Conservation (phyloP, 306 rosid genomes). For the Abrus pulchellus region DNA sequence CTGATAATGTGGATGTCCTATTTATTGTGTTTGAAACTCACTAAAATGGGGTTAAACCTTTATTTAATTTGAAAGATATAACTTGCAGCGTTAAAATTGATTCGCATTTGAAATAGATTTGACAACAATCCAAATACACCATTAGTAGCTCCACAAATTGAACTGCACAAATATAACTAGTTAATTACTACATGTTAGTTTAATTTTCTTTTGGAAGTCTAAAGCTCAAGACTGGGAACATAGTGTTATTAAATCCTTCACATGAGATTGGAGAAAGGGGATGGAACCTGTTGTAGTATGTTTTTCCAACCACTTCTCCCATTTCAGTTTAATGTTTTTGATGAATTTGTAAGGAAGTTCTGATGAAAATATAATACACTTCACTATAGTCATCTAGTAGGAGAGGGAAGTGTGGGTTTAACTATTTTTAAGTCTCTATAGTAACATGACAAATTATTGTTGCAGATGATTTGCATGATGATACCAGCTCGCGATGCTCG, state of each 20-base stretch:
- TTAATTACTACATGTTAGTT: not conserved
- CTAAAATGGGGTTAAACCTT: too few relatives aligned
- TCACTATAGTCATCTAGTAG: conserved; percentile 5
- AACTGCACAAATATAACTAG: not conserved
- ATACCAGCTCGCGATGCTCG: conserved; percentile 78
- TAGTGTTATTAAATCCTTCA: conserved; percentile 10
- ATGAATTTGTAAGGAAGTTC: conserved; percentile 8
- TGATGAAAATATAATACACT: not conserved
- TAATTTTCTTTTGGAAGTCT: conserved; percentile 2
- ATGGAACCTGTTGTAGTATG: not conserved
- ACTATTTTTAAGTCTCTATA: conserved; percentile 34
- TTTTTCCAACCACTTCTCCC: not conserved
- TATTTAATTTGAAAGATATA: too few relatives aligned
- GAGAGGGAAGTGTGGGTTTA: not conserved
- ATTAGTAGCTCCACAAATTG: not conserved
- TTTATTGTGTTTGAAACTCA: too few relatives aligned
- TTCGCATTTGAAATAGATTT: too few relatives aligned
- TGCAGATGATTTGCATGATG: conserved; percentile 85
- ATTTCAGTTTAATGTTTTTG: conserved; percentile 11
- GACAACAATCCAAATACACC: too few relatives aligned
- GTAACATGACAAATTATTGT: conserved; percentile 45
- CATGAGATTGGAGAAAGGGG: not conserved
- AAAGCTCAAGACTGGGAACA: not conserved
- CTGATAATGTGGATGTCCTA: not conserved
- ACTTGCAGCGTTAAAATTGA: too few relatives aligned